These are phyloP conservation scores for Stellera chamaejasme DNA, from an alignment of 345 rosid genomes.

Conservation along the genomic window DNA sequence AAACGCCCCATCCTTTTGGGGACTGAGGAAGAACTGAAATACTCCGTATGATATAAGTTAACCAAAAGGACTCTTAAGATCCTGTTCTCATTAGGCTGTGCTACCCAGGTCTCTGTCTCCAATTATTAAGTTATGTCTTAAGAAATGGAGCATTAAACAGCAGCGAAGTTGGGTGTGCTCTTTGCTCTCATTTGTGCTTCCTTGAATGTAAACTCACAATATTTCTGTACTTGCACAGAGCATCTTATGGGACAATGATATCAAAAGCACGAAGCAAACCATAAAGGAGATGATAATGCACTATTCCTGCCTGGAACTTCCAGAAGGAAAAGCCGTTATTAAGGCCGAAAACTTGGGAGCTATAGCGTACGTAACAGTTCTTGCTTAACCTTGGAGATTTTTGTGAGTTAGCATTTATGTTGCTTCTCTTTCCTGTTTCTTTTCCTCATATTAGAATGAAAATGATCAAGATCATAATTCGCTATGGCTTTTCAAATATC, in stretches of 20 bases:
- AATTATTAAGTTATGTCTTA: no score
- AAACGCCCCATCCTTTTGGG: no score
- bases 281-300: conserved; percentile 75
- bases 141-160: no score
- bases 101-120: no score
- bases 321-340: conserved; percentile 73
- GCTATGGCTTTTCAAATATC: conserved; percentile 7
- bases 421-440: neutral
- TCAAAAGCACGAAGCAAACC: conserved; percentile 83
- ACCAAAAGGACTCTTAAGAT: no score
- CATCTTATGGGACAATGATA: conserved; percentile 79
- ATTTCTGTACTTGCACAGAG: conserved; percentile 40
- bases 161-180: no score
- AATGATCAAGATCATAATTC: neutral
- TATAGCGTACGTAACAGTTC: conserved; percentile 52
- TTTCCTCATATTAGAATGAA: neutral
- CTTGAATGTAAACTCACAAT: conserved; percentile 5
- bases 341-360: conserved; percentile 72
- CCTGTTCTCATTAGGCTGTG: no score
- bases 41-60: no score
- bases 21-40: no score
- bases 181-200: neutral
- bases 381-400: neutral
- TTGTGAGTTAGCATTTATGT: neutral
- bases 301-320: conserved; percentile 69